Base-by-base conservation (phyloP, 139 green algal genomes). In the Dunaliella primolecta region DNA sequence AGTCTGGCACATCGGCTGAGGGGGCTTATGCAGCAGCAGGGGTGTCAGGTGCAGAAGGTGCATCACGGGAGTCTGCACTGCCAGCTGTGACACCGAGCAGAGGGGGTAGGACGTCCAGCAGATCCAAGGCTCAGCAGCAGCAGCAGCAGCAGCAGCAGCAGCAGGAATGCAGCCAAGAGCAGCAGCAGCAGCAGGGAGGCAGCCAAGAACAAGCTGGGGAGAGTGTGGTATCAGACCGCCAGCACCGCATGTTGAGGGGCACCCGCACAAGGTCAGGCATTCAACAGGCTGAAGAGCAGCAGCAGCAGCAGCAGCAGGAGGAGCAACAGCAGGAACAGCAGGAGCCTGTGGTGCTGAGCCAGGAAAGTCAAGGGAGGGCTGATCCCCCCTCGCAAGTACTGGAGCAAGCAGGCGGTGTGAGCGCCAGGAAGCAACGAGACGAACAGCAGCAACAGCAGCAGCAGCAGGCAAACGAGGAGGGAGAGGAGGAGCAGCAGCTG, bases 361-460 rank as follows among this genome's bases (percentile, higher is more conserved):
- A 46, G 20, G 87, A 89, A 55, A 89, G 88, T 76, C 84, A 89
- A 75, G 36, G 71, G 55, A 0, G 75, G 75, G 89, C 91, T 57
- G 81, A 87, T 20, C 31, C 23, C 0, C 31, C 23, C 0, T 81
- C 85, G 75, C 77, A 33, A 71, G 84, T 85, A 37, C 79, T 46
- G 55, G 46, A 80, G 31, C n/a, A 33, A 85, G 78, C 3, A 46
- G 34, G 78, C 70, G 78, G 24, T 36, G 78, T 20, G 36, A 36
- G 34, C 31, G 70, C 24, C 29, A n/a, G n/a, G 34, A 35, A 70
- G 31, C 23, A 35, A 27, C 15, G 75, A 78, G 81, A 76, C 32
- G 80, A 89, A 46, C 78, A 81, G 78, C 37, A 76, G 74, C 86
- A 81, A 83, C 34, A 82, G 79, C 30, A 57, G 83, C 74, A 80